Base-by-base conservation (phyloP, 75 land plant species). In the Ceratopteris richardii region DNA sequence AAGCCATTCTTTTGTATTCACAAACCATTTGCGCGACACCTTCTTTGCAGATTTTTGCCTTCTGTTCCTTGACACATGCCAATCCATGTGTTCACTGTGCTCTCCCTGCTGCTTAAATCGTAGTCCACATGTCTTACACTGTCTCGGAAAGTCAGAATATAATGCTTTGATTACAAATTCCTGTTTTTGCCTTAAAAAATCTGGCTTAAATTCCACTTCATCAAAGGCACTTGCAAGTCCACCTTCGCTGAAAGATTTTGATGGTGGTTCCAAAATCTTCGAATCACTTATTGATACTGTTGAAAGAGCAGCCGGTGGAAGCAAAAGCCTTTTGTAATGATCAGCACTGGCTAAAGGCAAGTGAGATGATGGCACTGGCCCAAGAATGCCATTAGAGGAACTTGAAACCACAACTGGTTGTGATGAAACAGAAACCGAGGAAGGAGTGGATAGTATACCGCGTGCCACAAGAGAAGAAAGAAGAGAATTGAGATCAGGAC, bases 21-120 rank as follows among this genome's bases (percentile, higher is more conserved):
- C 82, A 80, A 90, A 90, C 99, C 99, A 95, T 43, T 76, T 84
- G 1, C 97, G 73, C 37, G 99, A 95, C 10, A 65, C 51, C 66
- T 76, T 68, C 44, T 74, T 76, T 23, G 59, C 60, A 48, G 86
- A 71, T 29, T 87, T 95, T 58, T 82, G 92, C 44, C 86, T 92
- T 1, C 85, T 74, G 53, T 91, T 95, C 56, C 82, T 80, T 11
- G 92, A 77, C 22, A 91, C 93, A 77, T 95, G 99, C 97, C 97
- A 95, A 64, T 95, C 97, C 93, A 90, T 87, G 73, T 95, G 99
- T 56, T 63, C 80, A 47, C 89, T 84, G 36, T 90, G 97, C 64
- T 84, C 93, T 51, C 87, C 99, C 60, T 90, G 92, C 47, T 3
- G 39, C 61, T 75, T 83, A 62, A 90, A 95, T 11, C 99, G 53